Evolutionary conservation across 179 eudicot species (phyloP), one percentile per base, ranked within the genome.

Genomic region (Heliamphora pulchella): DNA sequence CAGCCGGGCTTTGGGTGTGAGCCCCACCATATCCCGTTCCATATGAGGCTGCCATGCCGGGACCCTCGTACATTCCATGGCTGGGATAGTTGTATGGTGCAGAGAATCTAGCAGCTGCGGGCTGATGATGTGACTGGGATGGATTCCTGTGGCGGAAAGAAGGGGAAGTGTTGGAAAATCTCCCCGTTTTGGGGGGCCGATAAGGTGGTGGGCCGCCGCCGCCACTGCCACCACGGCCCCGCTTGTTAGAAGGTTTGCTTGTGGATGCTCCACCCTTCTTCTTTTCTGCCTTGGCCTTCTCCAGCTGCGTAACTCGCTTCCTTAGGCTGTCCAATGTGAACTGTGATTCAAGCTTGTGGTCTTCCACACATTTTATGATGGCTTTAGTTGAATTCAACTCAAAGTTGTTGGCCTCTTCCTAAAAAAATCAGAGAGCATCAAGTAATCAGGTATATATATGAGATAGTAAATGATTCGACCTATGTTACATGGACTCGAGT

Each of bases 331-430:
- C 88, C 4, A 82, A 41, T 59, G 83, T 54, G 83, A 85, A 87
- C 53, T 86, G 81, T 1, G 85, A 76, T 85, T 87, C 91, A 62
- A 88, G 84, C 50, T 84, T 84, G 80, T 82, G 84, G 74, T 90
- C 93, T 84, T 87, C 89, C 71, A 87, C 89, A 80, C 91, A 90
- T 84, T 87, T 90, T 83, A 88, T 83, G 61, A 87, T 59, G 41
- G 88, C 76, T 80, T 73, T 88, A 66, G 81, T 81, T 74, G 84
- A 77, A 74, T 71, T 85, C 79, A 83, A 64, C 81, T 90, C 93
- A 10, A 67, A 83, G 69, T 63, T 79, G 79, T 82, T 79, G 82
- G 89, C 86, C 79, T 90, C 90, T 63, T 88, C 91, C 92, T 90
- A 85, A 75, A 77, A 75, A 77, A 83, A 73, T 70, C 78, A 73